Evolutionary conservation across 768 basidiomycete genomes (phyloP).

Genomic region (Pleurotus giganteus): DNA sequence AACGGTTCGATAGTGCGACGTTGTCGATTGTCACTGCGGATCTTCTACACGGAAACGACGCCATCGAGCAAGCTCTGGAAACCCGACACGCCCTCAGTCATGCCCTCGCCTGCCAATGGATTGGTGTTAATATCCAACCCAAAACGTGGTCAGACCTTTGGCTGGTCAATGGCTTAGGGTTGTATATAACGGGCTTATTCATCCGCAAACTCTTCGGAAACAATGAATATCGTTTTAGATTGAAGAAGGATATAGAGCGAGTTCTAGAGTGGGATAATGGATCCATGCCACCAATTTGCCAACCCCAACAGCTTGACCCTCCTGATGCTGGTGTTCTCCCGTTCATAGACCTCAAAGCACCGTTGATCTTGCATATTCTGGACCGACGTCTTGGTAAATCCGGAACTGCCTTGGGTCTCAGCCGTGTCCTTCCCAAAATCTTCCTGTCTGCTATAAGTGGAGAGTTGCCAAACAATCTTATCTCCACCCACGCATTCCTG

Average conservation of each 20-base stretch:
- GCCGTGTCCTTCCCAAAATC: constrained; percentile 91
- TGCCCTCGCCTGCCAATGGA: constrained; percentile 93
- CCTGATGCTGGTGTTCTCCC: constrained; percentile 77
- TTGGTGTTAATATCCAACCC: constrained; percentile 93
- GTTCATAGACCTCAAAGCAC: constrained; percentile 93
- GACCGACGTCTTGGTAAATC: constrained; percentile 93
- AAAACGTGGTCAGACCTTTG: constrained; percentile 93
- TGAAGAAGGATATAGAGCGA: constrained; percentile 96
- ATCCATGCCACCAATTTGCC: constrained; percentile 88
- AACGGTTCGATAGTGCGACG: constrained; percentile 83
- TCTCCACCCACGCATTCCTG: constrained; percentile 90
- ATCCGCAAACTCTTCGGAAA: constrained; percentile 86
- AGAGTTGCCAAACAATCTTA: constrained; percentile 78
- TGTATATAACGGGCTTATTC: constrained; percentile 89
- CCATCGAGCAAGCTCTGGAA: constrained; percentile 92
- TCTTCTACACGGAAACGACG: constrained; percentile 81
- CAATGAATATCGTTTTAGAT: constrained; percentile 93
- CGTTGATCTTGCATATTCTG: constrained; percentile 94
- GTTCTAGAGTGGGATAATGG: constrained; percentile 88
- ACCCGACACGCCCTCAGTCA: constrained; percentile 84
- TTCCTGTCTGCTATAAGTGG: constrained; percentile 93
- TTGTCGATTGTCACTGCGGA: constrained; percentile 78
- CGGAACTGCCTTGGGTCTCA: constrained; percentile 90
- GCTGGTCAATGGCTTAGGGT: constrained; percentile 92
- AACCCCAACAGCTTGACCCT: constrained; percentile 81